Evolutionary conservation across 139 green algal genomes (phyloP).

Genomic region (Chlorella vulgaris): DNA sequence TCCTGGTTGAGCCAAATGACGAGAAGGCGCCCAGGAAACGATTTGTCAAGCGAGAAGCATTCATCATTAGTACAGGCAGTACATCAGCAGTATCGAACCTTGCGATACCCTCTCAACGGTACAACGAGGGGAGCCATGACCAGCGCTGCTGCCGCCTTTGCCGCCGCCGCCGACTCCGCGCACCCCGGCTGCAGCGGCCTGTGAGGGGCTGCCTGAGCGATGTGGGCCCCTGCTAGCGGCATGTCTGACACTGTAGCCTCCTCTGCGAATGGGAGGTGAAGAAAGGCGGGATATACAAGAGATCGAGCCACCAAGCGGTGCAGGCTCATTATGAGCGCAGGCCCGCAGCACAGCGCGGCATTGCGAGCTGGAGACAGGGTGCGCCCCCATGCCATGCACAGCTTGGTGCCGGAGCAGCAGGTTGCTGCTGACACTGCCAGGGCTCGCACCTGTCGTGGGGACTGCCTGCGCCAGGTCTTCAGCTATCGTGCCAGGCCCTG

Average conservation of each 20-base stretch:
- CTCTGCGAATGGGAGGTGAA: not conserved
- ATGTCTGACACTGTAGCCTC: not conserved
- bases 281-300: not conserved
- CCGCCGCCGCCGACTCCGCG: not conserved
- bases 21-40: no score
- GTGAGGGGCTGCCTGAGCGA: not conserved
- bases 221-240: not conserved
- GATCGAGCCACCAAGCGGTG: no score
- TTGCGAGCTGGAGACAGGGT: no score
- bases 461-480: not conserved
- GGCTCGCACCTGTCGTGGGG: conserved; percentile 24
- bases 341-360: no score
- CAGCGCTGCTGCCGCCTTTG: not conserved
- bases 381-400: no score
- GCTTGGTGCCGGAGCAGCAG: no score
- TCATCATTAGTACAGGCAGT: not conserved
- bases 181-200: not conserved
- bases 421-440: no score
- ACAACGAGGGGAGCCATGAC: conserved; percentile 14
- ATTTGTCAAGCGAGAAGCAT: no score
- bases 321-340: no score
- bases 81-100: conserved; percentile 15
- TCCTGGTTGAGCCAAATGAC: no score
- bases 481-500: not conserved
- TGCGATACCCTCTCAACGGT: conserved; percentile 63